Evolutionary conservation across 345 rosid genomes (phyloP).

Genomic region (Mallotus nudiflorus): DNA sequence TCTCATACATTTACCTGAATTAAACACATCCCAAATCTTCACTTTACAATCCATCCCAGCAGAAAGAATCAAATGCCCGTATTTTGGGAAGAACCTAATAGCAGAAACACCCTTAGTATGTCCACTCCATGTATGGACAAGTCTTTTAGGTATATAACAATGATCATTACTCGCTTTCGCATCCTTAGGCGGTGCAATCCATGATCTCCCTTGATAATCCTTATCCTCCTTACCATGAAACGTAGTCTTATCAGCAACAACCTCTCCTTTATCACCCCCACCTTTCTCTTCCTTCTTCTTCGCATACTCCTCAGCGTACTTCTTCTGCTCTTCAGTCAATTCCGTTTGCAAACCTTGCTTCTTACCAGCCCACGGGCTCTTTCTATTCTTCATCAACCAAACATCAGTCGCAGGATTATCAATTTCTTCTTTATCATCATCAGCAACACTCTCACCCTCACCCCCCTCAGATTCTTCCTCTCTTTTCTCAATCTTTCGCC

Average conservation of each 20-base stretch:
- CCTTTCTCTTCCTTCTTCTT: constrained; percentile 91
- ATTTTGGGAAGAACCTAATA: constrained; percentile 87
- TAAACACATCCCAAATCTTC: constrained; percentile 98
- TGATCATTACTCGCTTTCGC: constrained; percentile 91
- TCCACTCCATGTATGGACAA: constrained; percentile 33
- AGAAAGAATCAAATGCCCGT: constrained; percentile 96
- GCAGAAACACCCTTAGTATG: constrained; percentile 40
- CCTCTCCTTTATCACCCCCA: constrained; percentile 76
- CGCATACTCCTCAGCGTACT: constrained; percentile 91
- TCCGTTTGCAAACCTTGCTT: constrained; percentile 78
- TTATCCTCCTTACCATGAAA: constrained; percentile 95
- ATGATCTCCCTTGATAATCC: constrained; percentile 95
- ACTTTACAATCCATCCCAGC: constrained; percentile 97
- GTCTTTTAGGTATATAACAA: constrained; percentile 48
- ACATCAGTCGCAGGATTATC: constrained; percentile 79
- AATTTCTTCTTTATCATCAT: constrained; percentile 49
- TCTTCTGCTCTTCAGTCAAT: constrained; percentile 95
- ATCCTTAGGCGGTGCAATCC: constrained; percentile 94
- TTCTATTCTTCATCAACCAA: constrained; percentile 82
- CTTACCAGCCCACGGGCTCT: constrained; percentile 97
- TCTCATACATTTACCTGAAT: constrained; percentile 97
- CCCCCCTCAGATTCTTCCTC: constrained; percentile 42
- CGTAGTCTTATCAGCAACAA: constrained; percentile 72
- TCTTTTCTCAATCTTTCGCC: constrained; percentile 64
- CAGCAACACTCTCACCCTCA: constrained; percentile 24